Conservation (phyloP, 139 green algal species). For the Chlamydomonas eustigma region DNA sequence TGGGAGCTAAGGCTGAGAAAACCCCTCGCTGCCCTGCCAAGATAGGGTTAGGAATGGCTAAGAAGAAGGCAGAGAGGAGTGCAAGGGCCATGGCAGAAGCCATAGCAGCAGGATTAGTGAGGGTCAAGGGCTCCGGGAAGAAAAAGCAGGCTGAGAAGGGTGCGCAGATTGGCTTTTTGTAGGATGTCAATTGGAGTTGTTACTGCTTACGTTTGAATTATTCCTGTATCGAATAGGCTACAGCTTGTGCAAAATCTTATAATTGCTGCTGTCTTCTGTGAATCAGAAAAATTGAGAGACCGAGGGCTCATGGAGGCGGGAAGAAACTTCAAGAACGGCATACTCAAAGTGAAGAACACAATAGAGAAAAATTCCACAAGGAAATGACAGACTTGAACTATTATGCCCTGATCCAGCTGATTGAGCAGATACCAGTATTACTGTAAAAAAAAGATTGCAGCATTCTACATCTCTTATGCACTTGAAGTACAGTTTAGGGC, state of each 20-base stretch:
- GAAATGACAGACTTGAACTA: too few relatives aligned
- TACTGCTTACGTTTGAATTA: neutral
- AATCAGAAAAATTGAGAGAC: slow-evolving; percentile 42
- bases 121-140: slow-evolving; percentile 51
- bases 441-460: too few relatives aligned
- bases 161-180: neutral
- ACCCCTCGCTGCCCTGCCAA: slow-evolving; percentile 28
- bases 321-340: slow-evolving; percentile 45
- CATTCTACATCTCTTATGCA: too few relatives aligned
- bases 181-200: neutral
- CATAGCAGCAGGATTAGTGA: slow-evolving; percentile 58
- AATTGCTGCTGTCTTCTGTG: neutral
- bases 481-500: too few relatives aligned
- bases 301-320: slow-evolving; percentile 54
- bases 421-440: too few relatives aligned
- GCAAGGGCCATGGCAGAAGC: slow-evolving; percentile 55
- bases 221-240: neutral
- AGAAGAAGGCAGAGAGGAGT: slow-evolving; percentile 26
- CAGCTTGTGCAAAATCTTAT: neutral
- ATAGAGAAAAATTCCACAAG: neutral
- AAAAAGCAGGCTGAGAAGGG: slow-evolving; percentile 33
- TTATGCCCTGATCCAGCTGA: too few relatives aligned
- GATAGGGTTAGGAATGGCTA: slow-evolving; percentile 39
- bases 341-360: slow-evolving; percentile 42
- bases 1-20: slow-evolving; percentile 54